Conservation (phyloP, 129 eudicot species). For the Flaveria brownii region DNA sequence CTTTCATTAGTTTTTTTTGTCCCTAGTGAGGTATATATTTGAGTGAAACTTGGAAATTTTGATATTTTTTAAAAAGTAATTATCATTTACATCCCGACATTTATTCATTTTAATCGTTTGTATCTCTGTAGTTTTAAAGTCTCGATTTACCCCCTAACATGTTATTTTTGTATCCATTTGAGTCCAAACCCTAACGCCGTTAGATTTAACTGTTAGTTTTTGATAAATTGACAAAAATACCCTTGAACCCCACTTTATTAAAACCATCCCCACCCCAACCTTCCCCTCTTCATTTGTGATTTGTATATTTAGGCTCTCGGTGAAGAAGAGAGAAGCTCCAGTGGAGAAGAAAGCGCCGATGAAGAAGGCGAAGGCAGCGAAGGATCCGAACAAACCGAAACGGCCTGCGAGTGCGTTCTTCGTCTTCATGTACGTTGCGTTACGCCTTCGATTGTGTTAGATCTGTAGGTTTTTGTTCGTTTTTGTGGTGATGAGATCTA, state of each 20-base stretch:
- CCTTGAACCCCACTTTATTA: too few relatives aligned
- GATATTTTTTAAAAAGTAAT: too few relatives aligned
- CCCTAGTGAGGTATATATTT: not conserved
- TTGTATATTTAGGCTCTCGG: constrained; percentile 50
- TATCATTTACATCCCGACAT: too few relatives aligned
- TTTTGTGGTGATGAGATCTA: not conserved
- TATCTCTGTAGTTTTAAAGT: too few relatives aligned
- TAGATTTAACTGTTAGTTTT: too few relatives aligned
- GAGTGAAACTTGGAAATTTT: too few relatives aligned
- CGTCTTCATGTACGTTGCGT: constrained; percentile 61
- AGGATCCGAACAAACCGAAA: constrained; percentile 86
- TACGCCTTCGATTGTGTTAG: not conserved
- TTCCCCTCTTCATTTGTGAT: not conserved
- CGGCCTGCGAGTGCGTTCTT: constrained; percentile 91
- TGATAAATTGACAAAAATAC: too few relatives aligned
- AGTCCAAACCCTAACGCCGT: too few relatives aligned
- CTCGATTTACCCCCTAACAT: too few relatives aligned
- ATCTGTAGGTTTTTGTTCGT: constrained; percentile 2
- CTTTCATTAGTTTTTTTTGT: constrained; percentile 20
- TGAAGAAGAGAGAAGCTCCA: constrained; percentile 48
- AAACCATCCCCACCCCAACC: too few relatives aligned
- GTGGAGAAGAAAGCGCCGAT: constrained; percentile 45
- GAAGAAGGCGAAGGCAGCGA: constrained; percentile 52
- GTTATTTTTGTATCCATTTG: too few relatives aligned
- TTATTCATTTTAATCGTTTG: too few relatives aligned